Conservation (phyloP, 352 stramenopile genomes). For the Thalassiosira mediterranea region DNA sequence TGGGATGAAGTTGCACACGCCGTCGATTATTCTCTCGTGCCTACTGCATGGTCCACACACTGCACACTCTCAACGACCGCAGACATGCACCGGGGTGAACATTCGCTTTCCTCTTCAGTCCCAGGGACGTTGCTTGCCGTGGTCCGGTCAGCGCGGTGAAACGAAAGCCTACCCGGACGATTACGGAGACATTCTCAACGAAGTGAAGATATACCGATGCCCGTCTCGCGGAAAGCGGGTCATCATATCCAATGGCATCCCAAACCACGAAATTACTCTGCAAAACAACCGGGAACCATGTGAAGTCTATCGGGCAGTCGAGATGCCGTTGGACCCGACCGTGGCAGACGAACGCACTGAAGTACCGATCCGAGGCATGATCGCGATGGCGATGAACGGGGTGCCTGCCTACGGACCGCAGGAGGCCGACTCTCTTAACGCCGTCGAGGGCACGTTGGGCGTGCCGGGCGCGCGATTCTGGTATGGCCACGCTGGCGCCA, state of each 20-base stretch:
- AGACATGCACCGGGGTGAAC: not conserved
- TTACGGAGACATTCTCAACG: not conserved
- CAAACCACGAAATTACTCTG: slow-evolving; percentile 12
- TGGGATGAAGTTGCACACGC: too few species aligned
- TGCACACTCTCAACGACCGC: too few species aligned
- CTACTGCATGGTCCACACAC: too few species aligned
- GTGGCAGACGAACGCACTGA: slow-evolving; percentile 3
- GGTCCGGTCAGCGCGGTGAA: not conserved
- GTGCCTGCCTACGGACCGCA: slow-evolving; percentile 11
- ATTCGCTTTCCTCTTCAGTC: not conserved
- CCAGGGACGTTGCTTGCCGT: not conserved
- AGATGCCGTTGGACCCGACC: not conserved
- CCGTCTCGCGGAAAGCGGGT: not conserved
- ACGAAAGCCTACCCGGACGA: not conserved
- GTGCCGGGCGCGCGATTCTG: not conserved
- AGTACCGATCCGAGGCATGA: slow-evolving; percentile 8
- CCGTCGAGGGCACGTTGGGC: not conserved
- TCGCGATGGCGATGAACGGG: slow-evolving; percentile 18
- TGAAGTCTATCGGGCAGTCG: slow-evolving; percentile 6
- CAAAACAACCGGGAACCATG: not conserved
- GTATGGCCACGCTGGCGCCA: slow-evolving; percentile 14
- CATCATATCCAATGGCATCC: slow-evolving; percentile 10
- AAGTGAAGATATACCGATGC: not conserved
- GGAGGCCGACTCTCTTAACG: slow-evolving; percentile 7
- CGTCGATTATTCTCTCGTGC: too few species aligned